Conservation (phyloP, 2,329 filamentous ascomycete species). For the Verticillium klebahnii region DNA sequence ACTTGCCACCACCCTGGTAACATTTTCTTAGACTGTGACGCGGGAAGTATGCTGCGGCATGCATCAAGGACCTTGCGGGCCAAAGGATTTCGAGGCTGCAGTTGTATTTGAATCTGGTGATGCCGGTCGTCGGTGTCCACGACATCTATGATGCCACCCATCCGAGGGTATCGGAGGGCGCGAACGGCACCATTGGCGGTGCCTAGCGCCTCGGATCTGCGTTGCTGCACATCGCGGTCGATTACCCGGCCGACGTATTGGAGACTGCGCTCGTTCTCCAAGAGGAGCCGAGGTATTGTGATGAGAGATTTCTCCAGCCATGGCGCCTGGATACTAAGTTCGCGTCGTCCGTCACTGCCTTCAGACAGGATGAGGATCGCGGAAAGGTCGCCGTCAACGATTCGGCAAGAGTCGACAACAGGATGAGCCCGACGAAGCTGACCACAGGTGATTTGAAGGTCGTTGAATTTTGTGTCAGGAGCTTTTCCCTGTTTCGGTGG, state of each 20-base stretch:
- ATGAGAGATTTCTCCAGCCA: slow-evolving; percentile 69
- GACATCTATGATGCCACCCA: slow-evolving; percentile 60
- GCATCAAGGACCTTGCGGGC: slow-evolving; percentile 57
- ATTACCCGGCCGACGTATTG: slow-evolving; percentile 49
- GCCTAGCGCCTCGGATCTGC: slow-evolving; percentile 40
- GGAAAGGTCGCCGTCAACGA: slow-evolving; percentile 62
- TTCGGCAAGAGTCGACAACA: slow-evolving; percentile 68
- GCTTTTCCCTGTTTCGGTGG: slow-evolving; percentile 14
- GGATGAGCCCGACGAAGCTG: slow-evolving; percentile 57
- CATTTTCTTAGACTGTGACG: slow-evolving; percentile 54
- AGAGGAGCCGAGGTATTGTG: slow-evolving; percentile 54
- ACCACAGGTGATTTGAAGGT: slow-evolving; percentile 39
- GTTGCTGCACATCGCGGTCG: slow-evolving; percentile 46
- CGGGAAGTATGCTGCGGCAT: slow-evolving; percentile 60
- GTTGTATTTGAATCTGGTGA: slow-evolving; percentile 63
- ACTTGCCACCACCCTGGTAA: slow-evolving; percentile 70
- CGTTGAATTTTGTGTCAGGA: slow-evolving; percentile 19
- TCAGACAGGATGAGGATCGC: slow-evolving; percentile 68
- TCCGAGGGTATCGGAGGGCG: slow-evolving; percentile 53
- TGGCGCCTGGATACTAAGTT: slow-evolving; percentile 69
- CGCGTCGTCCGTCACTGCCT: slow-evolving; percentile 56
- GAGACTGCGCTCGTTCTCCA: slow-evolving; percentile 56
- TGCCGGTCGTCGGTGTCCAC: slow-evolving; percentile 56
- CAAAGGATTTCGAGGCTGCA: slow-evolving; percentile 60
- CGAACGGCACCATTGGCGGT: slow-evolving; percentile 42